phyloP scores from a whole-genome alignment of 768 basidiomycete genomes.

The Cystofilobasidium capitatum region DNA sequence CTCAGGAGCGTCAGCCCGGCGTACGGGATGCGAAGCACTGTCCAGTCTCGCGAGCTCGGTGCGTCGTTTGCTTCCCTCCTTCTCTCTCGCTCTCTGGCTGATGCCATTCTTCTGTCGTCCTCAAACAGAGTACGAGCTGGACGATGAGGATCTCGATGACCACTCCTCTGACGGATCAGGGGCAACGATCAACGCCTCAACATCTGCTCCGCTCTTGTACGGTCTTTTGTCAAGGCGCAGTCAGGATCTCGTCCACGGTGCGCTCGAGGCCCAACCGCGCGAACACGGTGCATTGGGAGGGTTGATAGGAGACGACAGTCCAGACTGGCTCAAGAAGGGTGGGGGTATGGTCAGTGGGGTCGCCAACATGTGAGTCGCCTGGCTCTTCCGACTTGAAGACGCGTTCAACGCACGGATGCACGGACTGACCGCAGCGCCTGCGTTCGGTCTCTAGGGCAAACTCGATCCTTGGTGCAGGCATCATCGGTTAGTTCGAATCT shows the following conservation, averaged over 20 bases:
- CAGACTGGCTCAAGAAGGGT: slow-evolving; percentile 36
- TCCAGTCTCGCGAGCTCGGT: slow-evolving; percentile 72
- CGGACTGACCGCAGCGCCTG: too few species aligned
- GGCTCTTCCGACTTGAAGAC: slow-evolving; percentile 45
- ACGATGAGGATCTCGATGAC: slow-evolving; percentile 57
- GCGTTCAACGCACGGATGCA: too few species aligned
- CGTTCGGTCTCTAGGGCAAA: slow-evolving; percentile 98
- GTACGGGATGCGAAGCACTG: slow-evolving; percentile 52
- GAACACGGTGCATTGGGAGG: slow-evolving; percentile 30
- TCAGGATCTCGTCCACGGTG: slow-evolving; percentile 36
- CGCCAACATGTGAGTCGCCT: slow-evolving; percentile 64
- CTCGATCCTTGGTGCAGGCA: slow-evolving; percentile 81
- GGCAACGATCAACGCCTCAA: slow-evolving; percentile 35
- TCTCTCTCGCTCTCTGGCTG: not conserved
- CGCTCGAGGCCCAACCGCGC: not conserved
- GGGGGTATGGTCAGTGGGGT: slow-evolving; percentile 46
- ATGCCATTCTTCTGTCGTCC: too few species aligned
- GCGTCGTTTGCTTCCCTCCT: slow-evolving; percentile 37
- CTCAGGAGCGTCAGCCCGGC: slow-evolving; percentile 6
- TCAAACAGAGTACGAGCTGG: slow-evolving; percentile 65
- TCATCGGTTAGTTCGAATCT: slow-evolving; percentile 51
- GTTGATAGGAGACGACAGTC: slow-evolving; percentile 28
- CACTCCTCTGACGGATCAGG: slow-evolving; percentile 20
- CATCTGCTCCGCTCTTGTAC: slow-evolving; percentile 55
- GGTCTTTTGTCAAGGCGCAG: slow-evolving; percentile 59